Evolutionary conservation across 345 rosid species (phyloP).

Genomic region (Aethionema arabicum): DNA sequence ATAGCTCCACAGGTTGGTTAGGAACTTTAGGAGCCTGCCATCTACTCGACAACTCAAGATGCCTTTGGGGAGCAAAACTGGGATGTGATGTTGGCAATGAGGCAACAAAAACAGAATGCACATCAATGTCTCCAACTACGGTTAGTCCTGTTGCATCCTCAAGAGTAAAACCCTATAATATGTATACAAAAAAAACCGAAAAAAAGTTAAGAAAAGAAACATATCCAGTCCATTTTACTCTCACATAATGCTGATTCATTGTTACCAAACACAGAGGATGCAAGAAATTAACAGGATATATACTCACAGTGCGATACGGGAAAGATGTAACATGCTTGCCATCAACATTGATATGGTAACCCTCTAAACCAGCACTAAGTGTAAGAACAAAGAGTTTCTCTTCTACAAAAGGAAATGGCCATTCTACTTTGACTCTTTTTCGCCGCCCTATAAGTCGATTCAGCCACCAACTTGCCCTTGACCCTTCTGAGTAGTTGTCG

Average conservation of each 20-base stretch:
- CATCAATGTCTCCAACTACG: conserved; percentile 73
- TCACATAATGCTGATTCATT: not conserved
- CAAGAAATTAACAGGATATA: not conserved
- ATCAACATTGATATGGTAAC: conserved; percentile 80
- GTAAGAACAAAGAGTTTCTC: conserved; percentile 83
- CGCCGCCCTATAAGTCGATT: conserved; percentile 68
- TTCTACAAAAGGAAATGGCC: conserved; percentile 89
- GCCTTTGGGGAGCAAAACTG: conserved; percentile 77
- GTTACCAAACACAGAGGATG: conserved; percentile 8
- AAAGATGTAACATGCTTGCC: conserved; percentile 92
- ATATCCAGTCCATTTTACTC: not conserved
- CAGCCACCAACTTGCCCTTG: conserved; percentile 89
- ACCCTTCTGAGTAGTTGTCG: conserved; percentile 57
- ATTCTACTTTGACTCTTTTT: conserved; percentile 66
- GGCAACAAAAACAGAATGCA: conserved; percentile 77
- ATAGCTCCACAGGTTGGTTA: conserved; percentile 61
- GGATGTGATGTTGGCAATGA: conserved; percentile 86
- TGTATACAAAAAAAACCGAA: not conserved
- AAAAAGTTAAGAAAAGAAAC: conserved; percentile 17
- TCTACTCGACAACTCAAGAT: conserved; percentile 69
- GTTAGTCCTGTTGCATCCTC: conserved; percentile 97
- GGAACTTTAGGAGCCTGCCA: conserved; percentile 83
- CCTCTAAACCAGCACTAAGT: conserved; percentile 89
- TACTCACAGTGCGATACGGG: conserved; percentile 90
- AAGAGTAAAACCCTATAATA: conserved; percentile 73